Percentiles rank a stretch among this genome's conserved stretches.
These are phyloP conservation scores for Penicillium canescens DNA, from an alignment of 495 filamentous ascomycete genomes.

Conservation along the genomic window DNA sequence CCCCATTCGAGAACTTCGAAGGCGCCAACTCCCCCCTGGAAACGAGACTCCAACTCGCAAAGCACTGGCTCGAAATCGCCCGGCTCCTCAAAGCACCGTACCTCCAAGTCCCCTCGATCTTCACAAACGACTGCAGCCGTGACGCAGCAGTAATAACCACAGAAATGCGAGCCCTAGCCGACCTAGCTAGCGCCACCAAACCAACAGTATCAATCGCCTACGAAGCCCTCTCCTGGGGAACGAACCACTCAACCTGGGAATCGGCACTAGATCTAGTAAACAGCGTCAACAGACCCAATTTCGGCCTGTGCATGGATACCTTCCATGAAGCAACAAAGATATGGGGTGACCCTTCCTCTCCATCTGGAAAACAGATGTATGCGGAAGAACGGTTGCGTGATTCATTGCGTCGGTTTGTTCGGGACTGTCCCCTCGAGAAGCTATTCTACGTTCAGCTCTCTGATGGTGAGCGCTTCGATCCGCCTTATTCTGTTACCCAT, in stretches of 20 bases:
- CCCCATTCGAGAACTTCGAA: slow-evolving; percentile 77
- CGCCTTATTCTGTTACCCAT: slow-evolving; percentile 61
- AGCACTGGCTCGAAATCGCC: slow-evolving; percentile 65
- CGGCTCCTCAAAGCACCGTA: slow-evolving; percentile 59
- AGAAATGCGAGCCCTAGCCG: slow-evolving; percentile 62
- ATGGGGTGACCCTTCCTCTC: slow-evolving; percentile 60
- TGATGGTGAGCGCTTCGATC: slow-evolving; percentile 62
- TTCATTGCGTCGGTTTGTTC: slow-evolving; percentile 56
- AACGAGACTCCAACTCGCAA: slow-evolving; percentile 60
- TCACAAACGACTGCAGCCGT: slow-evolving; percentile 51
- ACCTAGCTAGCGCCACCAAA: slow-evolving; percentile 48
- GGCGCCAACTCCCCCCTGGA: slow-evolving; percentile 51
- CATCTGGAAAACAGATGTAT: slow-evolving; percentile 50
- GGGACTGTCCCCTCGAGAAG: slow-evolving; percentile 57
- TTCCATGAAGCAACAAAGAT: slow-evolving; percentile 70
- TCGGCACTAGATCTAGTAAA: slow-evolving; percentile 57
- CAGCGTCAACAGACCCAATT: slow-evolving; percentile 62
- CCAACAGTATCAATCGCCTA: slow-evolving; percentile 64
- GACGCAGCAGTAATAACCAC: slow-evolving; percentile 56
- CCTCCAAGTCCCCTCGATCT: slow-evolving; percentile 68
- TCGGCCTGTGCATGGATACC: slow-evolving; percentile 72
- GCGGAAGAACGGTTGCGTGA: slow-evolving; percentile 52
- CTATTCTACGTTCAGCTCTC: slow-evolving; percentile 75
- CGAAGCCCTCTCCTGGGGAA: slow-evolving; percentile 70
- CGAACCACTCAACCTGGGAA: slow-evolving; percentile 66